Evolutionary conservation across 371 early-diverging fungal species (phyloP).

Genomic region (Zopfochytrium polystomum): DNA sequence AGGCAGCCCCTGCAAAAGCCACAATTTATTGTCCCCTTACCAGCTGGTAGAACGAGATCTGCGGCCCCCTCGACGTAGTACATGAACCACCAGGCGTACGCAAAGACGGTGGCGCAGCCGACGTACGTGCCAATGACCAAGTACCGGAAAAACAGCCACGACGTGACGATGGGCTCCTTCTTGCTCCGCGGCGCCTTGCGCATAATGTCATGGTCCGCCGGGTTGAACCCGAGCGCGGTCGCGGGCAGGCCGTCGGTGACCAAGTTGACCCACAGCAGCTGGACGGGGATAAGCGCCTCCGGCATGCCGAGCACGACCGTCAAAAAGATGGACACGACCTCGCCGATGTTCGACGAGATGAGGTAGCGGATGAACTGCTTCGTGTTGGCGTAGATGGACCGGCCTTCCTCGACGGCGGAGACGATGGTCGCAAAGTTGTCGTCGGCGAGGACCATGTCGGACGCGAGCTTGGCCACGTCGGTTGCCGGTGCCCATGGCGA

Average conservation of each 20-base stretch:
- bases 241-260: constrained; percentile 98
- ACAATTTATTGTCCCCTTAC: too few relatives aligned
- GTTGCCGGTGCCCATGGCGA: too few relatives aligned
- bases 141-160: constrained; percentile 93
- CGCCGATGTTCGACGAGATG: constrained; percentile 82
- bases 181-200: constrained; percentile 82
- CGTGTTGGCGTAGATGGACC: constrained; percentile 94
- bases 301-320: constrained; percentile 90
- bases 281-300: constrained; percentile 96
- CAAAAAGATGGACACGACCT: constrained; percentile 90
- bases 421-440: constrained; percentile 97
- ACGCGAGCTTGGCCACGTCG: constrained; percentile 95
- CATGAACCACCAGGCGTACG: constrained; percentile 98
- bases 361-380: constrained; percentile 91
- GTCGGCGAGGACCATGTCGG: constrained; percentile 96
- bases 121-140: constrained; percentile 89
- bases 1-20: too few relatives aligned
- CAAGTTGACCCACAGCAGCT: constrained; percentile 96
- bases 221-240: constrained; percentile 95
- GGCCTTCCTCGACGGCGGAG: constrained; percentile 94
- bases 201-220: constrained; percentile 94
- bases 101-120: constrained; percentile 91
- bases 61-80: constrained; percentile 81
- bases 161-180: constrained; percentile 85
- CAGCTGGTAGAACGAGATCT: too few relatives aligned